Percentiles rank a stretch among this genome's conserved stretches.
phyloP scores from a whole-genome alignment of 805 yeast species.

The Metschnikowia hibisci region DNA sequence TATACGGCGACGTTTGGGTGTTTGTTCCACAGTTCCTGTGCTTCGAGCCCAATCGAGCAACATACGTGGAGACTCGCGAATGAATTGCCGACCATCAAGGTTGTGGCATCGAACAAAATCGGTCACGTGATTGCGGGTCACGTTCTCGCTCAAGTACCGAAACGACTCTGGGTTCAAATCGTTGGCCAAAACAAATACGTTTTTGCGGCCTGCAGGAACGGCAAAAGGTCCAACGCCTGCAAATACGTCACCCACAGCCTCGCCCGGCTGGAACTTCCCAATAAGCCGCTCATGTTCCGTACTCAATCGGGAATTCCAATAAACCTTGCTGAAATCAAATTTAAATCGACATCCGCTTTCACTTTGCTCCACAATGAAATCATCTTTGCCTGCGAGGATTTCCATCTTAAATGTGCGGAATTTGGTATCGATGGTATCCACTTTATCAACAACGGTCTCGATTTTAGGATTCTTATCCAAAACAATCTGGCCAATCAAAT shows the following conservation, averaged over 20 bases:
- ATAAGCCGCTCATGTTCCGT: slow-evolving; percentile 90
- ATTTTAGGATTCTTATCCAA: slow-evolving; percentile 81
- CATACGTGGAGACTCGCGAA: slow-evolving; percentile 52
- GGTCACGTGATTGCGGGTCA: slow-evolving; percentile 57
- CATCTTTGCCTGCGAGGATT: slow-evolving; percentile 79
- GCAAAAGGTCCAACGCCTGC: slow-evolving; percentile 99
- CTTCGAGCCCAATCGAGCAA: slow-evolving; percentile 44
- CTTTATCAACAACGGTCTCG: slow-evolving; percentile 87
- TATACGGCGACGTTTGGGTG: slow-evolving; percentile 33
- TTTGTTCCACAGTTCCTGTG: slow-evolving; percentile 34
- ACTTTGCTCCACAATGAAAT: slow-evolving; percentile 75
- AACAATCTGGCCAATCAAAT: slow-evolving; percentile 82
- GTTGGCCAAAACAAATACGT: slow-evolving; percentile 79
- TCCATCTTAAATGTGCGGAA: slow-evolving; percentile 94
- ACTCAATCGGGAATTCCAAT: slow-evolving; percentile 94
- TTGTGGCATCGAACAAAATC: slow-evolving; percentile 61
- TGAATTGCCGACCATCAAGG: slow-evolving; percentile 80
- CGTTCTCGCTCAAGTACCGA: slow-evolving; percentile 64
- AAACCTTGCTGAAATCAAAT: slow-evolving; percentile 89
- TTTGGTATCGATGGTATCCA: slow-evolving; percentile 79
- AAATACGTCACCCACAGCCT: slow-evolving; percentile 89
- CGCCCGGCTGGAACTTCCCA: slow-evolving; percentile 53
- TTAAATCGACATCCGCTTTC: slow-evolving; percentile 83
- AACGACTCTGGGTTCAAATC: slow-evolving; percentile 89
- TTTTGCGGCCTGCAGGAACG: slow-evolving; percentile 88